Evolutionary conservation across 2,329 filamentous ascomycete genomes (phyloP), one percentile per base, ranked within the genome.

Genomic region (Fusarium transvaalense): DNA sequence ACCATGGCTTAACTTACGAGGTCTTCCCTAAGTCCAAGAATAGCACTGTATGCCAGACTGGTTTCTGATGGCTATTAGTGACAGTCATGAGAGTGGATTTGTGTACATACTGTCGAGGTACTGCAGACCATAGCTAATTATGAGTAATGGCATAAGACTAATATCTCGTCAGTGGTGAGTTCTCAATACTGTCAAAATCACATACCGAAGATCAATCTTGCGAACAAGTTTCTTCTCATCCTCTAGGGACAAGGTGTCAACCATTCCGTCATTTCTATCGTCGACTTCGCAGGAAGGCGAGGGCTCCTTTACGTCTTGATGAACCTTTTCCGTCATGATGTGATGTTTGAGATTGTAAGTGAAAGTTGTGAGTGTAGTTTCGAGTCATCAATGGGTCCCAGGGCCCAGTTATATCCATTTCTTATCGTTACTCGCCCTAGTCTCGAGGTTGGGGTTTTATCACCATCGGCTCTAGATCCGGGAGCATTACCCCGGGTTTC

Each of bases 71-170:
- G 6, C 7, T 4, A 27, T 62, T 31, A 62, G 15, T n/a, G 12
- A 1, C 6, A 1, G 12, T 1, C 3, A 0, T 13, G 3, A 3
- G 15, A 12, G n/a, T 2, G 12, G 0, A 12, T 2, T 2, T 0
- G 6, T 3, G 10, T 6, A 39, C 59, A 2, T n/a, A 61, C 59
- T 61, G 1, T 62, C 59, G 5, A 62, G n/a, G 6, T 62, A 62
- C 14, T 62, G 59, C 9, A 62, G 3, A 6, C 59, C 59, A 10
- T 62, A 62, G 6, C 59, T 62, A 2, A 62, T 29, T 1, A 62
- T 62, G 9, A 62, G 46, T 34, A 62, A 32, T 6, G 59, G 59
- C 59, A 62, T 62, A 1, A 62, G 59, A 15, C 59, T 62, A 10
- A 1, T 1, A 0, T 3, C 6, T 9, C 5, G 17, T 61, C 2